A percentile compares a stretch with the other conserved stretches of the same genome.
phyloP scores from a whole-genome alignment of 2,329 filamentous ascomycete genomes.

The Colletotrichum graminicola region DNA sequence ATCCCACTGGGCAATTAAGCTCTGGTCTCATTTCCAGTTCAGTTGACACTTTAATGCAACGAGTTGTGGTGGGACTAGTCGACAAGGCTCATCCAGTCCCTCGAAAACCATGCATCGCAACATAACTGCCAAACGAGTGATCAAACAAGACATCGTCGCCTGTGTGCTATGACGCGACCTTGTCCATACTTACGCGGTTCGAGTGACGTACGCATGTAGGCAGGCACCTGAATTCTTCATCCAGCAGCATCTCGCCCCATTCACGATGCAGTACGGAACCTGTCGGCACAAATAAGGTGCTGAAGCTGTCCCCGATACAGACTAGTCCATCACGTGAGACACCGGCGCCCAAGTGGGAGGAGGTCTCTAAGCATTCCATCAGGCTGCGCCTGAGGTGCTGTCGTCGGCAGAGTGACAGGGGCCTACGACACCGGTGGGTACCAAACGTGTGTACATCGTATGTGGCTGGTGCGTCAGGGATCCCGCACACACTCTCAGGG shows the following conservation, averaged over 20 bases:
- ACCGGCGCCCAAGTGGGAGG: constrained; percentile 15
- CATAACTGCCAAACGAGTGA: neutral
- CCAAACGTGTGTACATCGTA: neutral
- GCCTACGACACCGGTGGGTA: constrained; percentile 31
- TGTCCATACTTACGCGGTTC: constrained; percentile 22
- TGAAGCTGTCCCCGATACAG: constrained; percentile 2
- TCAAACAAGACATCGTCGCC: neutral
- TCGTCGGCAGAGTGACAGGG: constrained; percentile 36
- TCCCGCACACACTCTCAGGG: constrained; percentile 29
- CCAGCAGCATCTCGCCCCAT: neutral
- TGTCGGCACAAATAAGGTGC: constrained; percentile 6
- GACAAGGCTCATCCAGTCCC: neutral
- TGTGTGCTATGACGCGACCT: neutral
- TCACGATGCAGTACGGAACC: neutral
- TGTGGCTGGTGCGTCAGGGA: constrained; percentile 42
- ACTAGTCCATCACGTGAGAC: constrained; percentile 24
- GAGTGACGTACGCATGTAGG: constrained; percentile 26
- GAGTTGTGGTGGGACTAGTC: too few relatives aligned
- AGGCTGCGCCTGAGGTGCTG: neutral
- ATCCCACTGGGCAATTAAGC: neutral
- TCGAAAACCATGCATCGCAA: neutral
- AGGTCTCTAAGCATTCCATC: neutral
- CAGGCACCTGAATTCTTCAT: constrained; percentile 25
- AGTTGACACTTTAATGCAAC: neutral
- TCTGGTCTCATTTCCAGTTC: neutral